Base-by-base conservation (phyloP, 805 yeast species). In the Saccharomycopsis olivae region DNA sequence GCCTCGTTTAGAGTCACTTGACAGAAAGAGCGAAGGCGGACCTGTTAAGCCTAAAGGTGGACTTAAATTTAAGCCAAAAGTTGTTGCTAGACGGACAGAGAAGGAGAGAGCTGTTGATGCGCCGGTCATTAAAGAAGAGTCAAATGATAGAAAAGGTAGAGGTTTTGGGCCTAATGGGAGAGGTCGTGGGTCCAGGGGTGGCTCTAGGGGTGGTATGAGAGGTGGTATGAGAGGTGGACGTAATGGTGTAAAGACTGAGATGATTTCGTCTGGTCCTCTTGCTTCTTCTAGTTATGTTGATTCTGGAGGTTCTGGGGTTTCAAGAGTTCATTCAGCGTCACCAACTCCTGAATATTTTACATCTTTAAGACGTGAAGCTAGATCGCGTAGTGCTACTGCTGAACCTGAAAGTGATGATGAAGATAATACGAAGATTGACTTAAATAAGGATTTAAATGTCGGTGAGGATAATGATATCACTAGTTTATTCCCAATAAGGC, bases 1-100 rank as follows among this genome's bases (percentile, higher is more conserved):
- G 23, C 31, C 39, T 8, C 36, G 47, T 21, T 28, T 40, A 13
- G 36, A 40, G 15, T 40, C 43, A 13, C 33, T 43, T 16, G 33
- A 18, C 17, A 39, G 43, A 32, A 39, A 28, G 18, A 35, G 38
- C 38, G 11, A 24, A 5, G 39, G 30, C 6, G 16, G 46, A 9
- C 51, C 11, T 20, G 52, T 61, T 2, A 73, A 74, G 50, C 71
- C 83, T 5, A 39, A 38, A 21, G 33, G 18, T 13, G 65, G 74
- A 2, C 61, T 81, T 45, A 79, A 80, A 57, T 88, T 88, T 60
- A 76, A 78, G 57, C 96, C 96, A 2, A 88, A 88, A 57, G 78
- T 69, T 2, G 95, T 88, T 32, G 87, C 87, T 0, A 67, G 96
- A 59, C 75, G 85, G 55, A 63, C 86, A 9, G 79, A 84, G 50